Percentiles rank a stretch among this genome's conserved stretches.
Conservation (phyloP, 1,139 yeast genomes). For the Magnusiomyces ingens region DNA sequence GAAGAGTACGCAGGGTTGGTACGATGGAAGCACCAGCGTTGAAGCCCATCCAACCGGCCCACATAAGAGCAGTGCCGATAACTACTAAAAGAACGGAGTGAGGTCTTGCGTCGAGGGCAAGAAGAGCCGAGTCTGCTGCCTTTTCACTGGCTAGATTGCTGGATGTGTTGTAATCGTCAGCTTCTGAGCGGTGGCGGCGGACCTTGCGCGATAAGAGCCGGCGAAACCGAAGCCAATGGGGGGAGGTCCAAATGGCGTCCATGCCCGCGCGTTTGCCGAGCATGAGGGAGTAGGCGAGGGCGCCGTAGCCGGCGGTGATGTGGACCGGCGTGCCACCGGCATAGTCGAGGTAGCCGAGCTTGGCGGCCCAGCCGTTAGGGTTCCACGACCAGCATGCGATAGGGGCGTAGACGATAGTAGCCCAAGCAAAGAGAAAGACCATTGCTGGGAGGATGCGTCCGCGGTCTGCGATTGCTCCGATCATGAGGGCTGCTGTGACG, state of each 20-base stretch:
- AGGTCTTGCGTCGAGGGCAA: constrained; percentile 27
- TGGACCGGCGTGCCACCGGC: constrained; percentile 66
- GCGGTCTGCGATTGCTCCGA: constrained; percentile 55
- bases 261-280: constrained; percentile 42
- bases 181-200: constrained; percentile 17
- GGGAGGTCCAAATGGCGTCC: neutral
- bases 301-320: constrained; percentile 52
- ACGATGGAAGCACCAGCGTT: constrained; percentile 73
- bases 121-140: constrained; percentile 2
- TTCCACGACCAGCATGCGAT: constrained; percentile 66
- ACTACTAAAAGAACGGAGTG: constrained; percentile 36
- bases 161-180: too few relatives aligned
- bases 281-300: constrained; percentile 52
- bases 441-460: constrained; percentile 50
- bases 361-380: constrained; percentile 48
- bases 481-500: constrained; percentile 47
- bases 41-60: constrained; percentile 86
- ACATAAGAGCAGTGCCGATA: constrained; percentile 48
- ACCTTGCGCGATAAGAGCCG: too few relatives aligned
- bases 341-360: constrained; percentile 49
- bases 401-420: constrained; percentile 53
- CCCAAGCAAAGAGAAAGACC: constrained; percentile 49
- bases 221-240: too few relatives aligned
- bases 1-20: constrained; percentile 45
- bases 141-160: neutral